phyloP scores from a whole-genome alignment of 495 filamentous ascomycete species.

The Trypethelium eluteriae region DNA sequence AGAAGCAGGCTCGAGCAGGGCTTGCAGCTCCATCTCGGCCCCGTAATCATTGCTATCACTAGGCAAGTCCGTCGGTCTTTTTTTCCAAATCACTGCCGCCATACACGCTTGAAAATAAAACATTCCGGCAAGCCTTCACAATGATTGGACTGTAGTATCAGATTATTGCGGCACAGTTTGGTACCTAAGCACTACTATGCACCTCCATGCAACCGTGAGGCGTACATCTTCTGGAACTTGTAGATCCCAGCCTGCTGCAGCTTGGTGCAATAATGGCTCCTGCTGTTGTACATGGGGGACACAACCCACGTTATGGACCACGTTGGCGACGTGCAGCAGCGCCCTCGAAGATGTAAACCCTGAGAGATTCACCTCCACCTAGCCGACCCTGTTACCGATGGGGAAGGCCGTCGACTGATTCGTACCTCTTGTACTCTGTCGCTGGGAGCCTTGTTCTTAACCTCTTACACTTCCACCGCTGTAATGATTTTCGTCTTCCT shows the following conservation, averaged over 20 bases:
- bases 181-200: neutral
- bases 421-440: neutral
- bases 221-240: constrained; percentile 3
- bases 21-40: neutral
- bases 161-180: neutral
- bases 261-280: neutral
- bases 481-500: neutral
- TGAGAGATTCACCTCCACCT: neutral
- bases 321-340: constrained; percentile 3
- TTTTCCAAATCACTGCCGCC: no score
- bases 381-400: neutral
- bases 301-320: constrained; percentile 7
- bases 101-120: no score
- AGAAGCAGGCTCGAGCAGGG: constrained; percentile 6
- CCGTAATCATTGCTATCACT: no score
- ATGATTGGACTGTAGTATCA: neutral
- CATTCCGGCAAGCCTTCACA: no score
- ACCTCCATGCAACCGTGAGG: neutral
- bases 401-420: neutral
- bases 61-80: no score
- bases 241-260: neutral
- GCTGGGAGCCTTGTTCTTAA: neutral
- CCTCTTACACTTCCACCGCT: neutral
- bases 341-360: neutral
- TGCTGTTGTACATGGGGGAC: neutral